A percentile compares a stretch with the other conserved stretches of the same genome.
phyloP scores from a whole-genome alignment of 345 rosid species.

The Brassica cretica region DNA sequence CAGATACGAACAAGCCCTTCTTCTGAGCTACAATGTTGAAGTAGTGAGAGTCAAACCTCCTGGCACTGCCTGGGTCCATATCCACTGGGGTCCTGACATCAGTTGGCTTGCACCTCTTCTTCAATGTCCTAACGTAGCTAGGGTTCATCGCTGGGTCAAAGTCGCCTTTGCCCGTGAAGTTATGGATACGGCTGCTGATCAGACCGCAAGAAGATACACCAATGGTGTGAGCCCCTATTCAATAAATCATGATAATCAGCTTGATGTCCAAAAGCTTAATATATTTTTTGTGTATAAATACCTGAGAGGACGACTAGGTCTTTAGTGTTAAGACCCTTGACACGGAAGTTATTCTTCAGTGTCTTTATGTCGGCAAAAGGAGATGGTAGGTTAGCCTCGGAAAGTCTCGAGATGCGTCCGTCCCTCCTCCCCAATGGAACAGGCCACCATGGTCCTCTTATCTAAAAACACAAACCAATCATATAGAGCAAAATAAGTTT shows the following conservation, averaged over 20 bases:
- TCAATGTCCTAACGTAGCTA: constrained; percentile 8
- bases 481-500: background rate
- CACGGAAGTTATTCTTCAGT: constrained; percentile 43
- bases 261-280: too few species aligned
- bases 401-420: constrained; percentile 46
- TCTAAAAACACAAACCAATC: background rate
- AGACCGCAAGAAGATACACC: background rate
- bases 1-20: constrained; percentile 7
- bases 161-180: constrained; percentile 1
- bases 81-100: background rate
- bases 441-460: constrained; percentile 58
- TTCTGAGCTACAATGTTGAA: background rate
- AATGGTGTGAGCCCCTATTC: constrained; percentile 9
- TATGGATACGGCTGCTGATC: constrained; percentile 8
- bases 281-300: constrained; percentile 10
- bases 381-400: constrained; percentile 47
- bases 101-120: constrained; percentile 3
- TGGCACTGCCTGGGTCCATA: constrained; percentile 2
- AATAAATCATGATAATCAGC: background rate
- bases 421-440: constrained; percentile 64
- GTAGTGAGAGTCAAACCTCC: constrained; percentile 6
- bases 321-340: constrained; percentile 49
- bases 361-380: constrained; percentile 35
- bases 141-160: constrained; percentile 7
- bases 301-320: constrained; percentile 56